phyloP scores from a whole-genome alignment of 2,329 filamentous ascomycete genomes.

The Nemania diffusa region DNA sequence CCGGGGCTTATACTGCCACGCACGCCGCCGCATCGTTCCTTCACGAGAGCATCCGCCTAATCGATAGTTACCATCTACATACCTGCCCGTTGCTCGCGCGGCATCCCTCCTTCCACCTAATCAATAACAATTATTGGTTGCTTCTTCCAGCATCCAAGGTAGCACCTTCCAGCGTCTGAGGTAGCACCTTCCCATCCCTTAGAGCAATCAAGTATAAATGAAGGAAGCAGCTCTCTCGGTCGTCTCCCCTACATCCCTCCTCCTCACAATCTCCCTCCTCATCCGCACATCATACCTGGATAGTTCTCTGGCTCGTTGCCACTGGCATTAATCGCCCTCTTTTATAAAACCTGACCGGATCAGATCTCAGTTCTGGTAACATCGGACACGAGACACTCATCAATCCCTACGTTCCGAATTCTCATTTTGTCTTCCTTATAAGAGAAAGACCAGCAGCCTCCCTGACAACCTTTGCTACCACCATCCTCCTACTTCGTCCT shows the following conservation, averaged over 20 bases:
- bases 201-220: neutral
- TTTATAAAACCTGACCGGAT: neutral
- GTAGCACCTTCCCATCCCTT: neutral
- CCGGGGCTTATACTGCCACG: neutral
- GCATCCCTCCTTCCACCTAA: constrained; percentile 10
- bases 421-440: constrained; percentile 1
- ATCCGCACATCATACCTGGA: neutral
- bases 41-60: constrained; percentile 2
- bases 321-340: constrained; percentile 6
- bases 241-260: neutral
- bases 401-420: neutral
- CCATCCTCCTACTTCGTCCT: neutral
- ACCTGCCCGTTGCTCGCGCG: neutral
- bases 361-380: neutral
- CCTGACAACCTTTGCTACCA: neutral
- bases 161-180: neutral
- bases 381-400: neutral
- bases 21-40: constrained; percentile 9
- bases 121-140: constrained; percentile 14
- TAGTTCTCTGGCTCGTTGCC: constrained; percentile 11
- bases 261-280: neutral
- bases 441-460: constrained; percentile 1
- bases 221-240: constrained; percentile 7
- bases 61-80: constrained; percentile 16
- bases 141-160: neutral